Conservation (phyloP, 2,329 filamentous ascomycete genomes). For the Claviceps cyperi region DNA sequence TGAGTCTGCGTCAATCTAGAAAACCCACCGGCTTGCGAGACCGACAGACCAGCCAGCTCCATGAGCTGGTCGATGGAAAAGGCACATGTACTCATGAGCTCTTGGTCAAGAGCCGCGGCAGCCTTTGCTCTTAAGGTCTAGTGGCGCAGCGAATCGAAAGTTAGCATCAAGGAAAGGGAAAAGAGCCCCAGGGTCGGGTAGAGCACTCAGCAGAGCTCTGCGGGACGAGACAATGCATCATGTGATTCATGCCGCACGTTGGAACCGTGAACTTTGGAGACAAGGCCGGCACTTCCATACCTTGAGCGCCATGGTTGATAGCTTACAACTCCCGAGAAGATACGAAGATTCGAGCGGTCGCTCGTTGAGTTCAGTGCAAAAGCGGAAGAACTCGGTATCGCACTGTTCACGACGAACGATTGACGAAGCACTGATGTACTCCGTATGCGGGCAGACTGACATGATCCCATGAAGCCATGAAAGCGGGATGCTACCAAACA, state of each 20-base stretch:
- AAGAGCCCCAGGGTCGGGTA: no score
- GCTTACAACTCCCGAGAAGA: no score
- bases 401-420: background rate
- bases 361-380: background rate
- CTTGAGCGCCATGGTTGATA: conserved; percentile 1
- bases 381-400: background rate
- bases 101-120: conserved; percentile 76
- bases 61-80: conserved; percentile 96
- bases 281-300: background rate
- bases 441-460: background rate
- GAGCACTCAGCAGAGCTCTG: no score
- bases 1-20: background rate
- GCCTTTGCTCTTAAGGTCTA: conserved; percentile 80
- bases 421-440: background rate
- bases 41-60: conserved; percentile 86
- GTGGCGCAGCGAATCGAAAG: background rate
- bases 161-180: background rate
- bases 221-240: no score
- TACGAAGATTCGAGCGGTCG: background rate
- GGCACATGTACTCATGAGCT: conserved; percentile 77
- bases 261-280: background rate
- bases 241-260: no score
- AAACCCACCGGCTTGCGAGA: conserved; percentile 67
- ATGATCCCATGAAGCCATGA: background rate
- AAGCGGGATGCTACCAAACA: no score